Percentiles rank a stretch among this genome's conserved stretches.
These are phyloP conservation scores for Mycena belliarum DNA, from an alignment of 768 basidiomycete genomes.

Conservation along the genomic window DNA sequence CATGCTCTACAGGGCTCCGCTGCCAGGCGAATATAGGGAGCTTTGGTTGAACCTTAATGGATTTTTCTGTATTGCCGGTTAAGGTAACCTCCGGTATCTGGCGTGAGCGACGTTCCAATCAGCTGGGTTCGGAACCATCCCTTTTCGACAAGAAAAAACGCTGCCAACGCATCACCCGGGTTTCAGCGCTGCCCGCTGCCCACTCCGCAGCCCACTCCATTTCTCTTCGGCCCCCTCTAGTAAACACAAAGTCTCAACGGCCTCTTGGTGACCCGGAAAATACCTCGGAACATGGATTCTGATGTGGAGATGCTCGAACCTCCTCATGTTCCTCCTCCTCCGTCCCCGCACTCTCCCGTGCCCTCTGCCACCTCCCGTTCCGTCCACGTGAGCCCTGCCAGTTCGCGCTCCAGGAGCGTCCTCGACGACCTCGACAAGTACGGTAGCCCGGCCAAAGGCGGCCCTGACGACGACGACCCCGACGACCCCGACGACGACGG, in stretches of 20 bases:
- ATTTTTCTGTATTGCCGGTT: neutral
- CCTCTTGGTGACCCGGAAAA: neutral
- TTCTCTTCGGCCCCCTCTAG: neutral
- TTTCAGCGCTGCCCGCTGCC: too few species aligned
- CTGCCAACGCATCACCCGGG: neutral
- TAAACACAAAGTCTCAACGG: neutral
- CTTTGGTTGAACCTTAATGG: too few species aligned
- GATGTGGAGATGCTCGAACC: conserved; percentile 30
- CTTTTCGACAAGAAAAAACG: too few species aligned
- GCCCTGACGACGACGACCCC: neutral
- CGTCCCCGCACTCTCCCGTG: neutral
- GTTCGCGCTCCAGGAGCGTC: conserved; percentile 2
- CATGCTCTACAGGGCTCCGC: too few species aligned
- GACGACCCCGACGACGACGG: neutral
- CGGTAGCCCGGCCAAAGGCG: conserved; percentile 20
- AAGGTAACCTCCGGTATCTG: neutral
- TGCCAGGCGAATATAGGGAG: too few species aligned
- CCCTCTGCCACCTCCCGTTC: conserved; percentile 1
- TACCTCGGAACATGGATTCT: conserved; percentile 24
- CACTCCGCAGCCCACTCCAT: too few species aligned
- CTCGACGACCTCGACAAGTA: conserved; percentile 20
- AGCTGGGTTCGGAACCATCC: too few species aligned
- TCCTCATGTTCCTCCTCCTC: neutral
- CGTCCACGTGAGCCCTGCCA: conserved; percentile 22
- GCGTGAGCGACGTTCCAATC: too few species aligned